Conservation (phyloP, 331 rosid genomes). For the Acacia concinna region DNA sequence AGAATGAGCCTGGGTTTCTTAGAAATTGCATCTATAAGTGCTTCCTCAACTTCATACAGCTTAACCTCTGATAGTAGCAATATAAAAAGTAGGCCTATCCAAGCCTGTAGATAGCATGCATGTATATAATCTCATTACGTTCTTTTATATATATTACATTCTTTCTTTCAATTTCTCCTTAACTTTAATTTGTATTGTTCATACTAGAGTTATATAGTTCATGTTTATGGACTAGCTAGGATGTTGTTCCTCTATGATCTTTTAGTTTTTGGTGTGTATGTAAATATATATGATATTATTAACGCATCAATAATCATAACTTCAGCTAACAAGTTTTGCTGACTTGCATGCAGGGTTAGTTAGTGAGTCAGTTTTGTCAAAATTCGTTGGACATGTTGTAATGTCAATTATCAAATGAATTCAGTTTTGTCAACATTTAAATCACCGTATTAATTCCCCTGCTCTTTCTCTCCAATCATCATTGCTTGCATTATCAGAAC, state of each 20-base stretch:
- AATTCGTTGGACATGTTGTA: background rate
- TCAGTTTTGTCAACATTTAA: background rate
- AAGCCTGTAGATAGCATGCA: background rate
- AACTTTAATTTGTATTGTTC: background rate
- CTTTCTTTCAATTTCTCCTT: background rate
- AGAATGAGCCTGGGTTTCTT: conserved; percentile 29
- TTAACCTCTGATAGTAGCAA: background rate
- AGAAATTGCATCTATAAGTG: conserved; percentile 19
- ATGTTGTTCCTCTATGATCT: background rate
- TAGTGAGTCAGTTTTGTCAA: background rate
- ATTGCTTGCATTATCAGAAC: background rate
- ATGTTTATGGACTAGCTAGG: background rate
- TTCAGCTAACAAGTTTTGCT: background rate
- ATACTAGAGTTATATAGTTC: background rate
- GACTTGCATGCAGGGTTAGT: background rate
- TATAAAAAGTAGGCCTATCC: background rate
- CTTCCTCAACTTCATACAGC: background rate
- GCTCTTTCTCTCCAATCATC: background rate
- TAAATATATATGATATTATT: no score
- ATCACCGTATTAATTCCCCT: background rate
- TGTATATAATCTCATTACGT: background rate
- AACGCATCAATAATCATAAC: background rate
- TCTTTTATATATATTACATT: background rate
- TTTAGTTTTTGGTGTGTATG: background rate
- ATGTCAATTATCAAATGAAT: background rate